A percentile compares a stretch with the other conserved stretches of the same genome.
These are phyloP conservation scores for Fibroporia radiculosa DNA, from an alignment of 768 basidiomycete species.

Conservation along the genomic window DNA sequence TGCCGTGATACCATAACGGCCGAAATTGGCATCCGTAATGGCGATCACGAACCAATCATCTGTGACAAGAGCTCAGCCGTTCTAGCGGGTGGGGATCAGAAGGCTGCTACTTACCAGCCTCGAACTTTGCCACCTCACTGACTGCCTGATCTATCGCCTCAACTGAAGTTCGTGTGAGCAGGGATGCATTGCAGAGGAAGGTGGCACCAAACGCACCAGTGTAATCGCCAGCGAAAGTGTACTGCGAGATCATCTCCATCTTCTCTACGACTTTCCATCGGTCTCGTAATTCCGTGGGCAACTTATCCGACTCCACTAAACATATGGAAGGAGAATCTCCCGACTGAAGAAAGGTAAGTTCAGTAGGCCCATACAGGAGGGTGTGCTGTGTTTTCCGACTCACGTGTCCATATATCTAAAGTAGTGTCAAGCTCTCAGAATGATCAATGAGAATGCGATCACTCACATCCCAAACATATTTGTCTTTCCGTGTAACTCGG, in stretches of 20 bases:
- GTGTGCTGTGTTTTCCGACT: too few species aligned
- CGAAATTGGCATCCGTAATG: slow-evolving; percentile 67
- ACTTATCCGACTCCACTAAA: slow-evolving; percentile 41
- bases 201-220: slow-evolving; percentile 34
- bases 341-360: slow-evolving; percentile 31
- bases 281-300: slow-evolving; percentile 45
- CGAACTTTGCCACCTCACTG: slow-evolving; percentile 50
- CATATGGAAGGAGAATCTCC: slow-evolving; percentile 54
- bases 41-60: slow-evolving; percentile 71
- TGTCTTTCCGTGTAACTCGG: slow-evolving; percentile 54
- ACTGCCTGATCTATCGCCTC: slow-evolving; percentile 61
- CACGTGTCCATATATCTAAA: slow-evolving; percentile 59
- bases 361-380: neutral
- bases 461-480: slow-evolving; percentile 73
- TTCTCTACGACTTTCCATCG: slow-evolving; percentile 64
- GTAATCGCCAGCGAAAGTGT: slow-evolving; percentile 61
- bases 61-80: slow-evolving; percentile 11
- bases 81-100: neutral
- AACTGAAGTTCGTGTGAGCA: slow-evolving; percentile 27
- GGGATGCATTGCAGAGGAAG: neutral
- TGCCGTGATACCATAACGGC: slow-evolving; percentile 50
- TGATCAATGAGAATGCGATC: neutral
- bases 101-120: slow-evolving; percentile 37
- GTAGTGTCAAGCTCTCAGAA: neutral
- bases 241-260: slow-evolving; percentile 62